Evolutionary conservation across 495 filamentous ascomycete species (phyloP), one percentile per base, ranked within the genome.

Genomic region (Astrothelium subdiscretum): DNA sequence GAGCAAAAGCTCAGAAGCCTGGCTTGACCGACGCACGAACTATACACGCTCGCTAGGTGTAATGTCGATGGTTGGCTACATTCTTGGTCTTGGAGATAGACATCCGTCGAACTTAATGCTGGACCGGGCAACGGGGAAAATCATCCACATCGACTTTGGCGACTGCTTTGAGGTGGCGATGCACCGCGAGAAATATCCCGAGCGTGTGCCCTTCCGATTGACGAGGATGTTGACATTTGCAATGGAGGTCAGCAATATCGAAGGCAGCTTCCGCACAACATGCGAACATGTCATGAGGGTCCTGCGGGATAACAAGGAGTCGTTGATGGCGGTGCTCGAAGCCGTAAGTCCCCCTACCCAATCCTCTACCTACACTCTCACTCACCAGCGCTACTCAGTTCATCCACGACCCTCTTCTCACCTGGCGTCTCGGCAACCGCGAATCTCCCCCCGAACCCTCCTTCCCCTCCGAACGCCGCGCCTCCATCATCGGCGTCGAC

Each of bases 131-230:
- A 99, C 91, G 4, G 94, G 94, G 67, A 95, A 90, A 73, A 90
- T 99, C 61, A 85, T 99, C 62, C 94, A 99, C 72, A 96, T 97
- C 66, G 94, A 99, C 77, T 99, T 97, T 66, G 94, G 94, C 67
- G 94, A 99, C 76, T 99, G 94, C 70, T 99, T 99, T 77, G 94
- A 99, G 74, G 91, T 99, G 63, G 94, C 94, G 48, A 99, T 97
- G 91, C 95, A 97, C 76, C 90, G 94, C 60, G 94, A 99, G 73
- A 99, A 99, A 73, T 99, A 97, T 69, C 94, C 94, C 0, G 94
- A 99, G 72, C 82, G 94, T 58, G 94, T 97, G 62, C 94, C 94
- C 2, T 99, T 99, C 89, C 85, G 94, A 38, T 81, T 99, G 20
- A 99, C 94, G 13, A 83, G 94, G 61, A 99, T 99, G 94, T 82